Conservation (phyloP, 2,329 filamentous ascomycete species). For the Colletotrichum brevisporum region DNA sequence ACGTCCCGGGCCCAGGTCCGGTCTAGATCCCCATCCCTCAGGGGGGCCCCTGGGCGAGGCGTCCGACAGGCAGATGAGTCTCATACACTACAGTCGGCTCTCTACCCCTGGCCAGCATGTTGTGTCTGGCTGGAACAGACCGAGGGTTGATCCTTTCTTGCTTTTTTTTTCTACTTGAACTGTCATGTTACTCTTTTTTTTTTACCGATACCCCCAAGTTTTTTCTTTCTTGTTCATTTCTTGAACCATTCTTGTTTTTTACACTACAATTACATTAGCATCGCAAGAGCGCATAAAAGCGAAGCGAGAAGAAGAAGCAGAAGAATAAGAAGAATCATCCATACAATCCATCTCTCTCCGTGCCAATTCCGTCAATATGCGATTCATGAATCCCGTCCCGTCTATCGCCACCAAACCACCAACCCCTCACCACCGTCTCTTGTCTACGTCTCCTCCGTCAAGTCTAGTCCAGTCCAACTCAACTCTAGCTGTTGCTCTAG, state of each 20-base stretch:
- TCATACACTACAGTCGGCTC: background rate
- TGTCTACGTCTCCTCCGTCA: background rate
- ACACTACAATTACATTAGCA: background rate
- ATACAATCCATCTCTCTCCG: too few species aligned
- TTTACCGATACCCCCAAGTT: slow-evolving; percentile 12
- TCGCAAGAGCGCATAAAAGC: background rate
- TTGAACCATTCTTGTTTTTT: background rate
- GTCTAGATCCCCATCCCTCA: too few species aligned
- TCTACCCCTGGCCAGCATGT: background rate
- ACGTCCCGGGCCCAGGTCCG: too few species aligned
- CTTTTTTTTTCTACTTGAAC: slow-evolving; percentile 9
- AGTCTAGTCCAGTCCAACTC: background rate
- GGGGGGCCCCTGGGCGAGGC: too few species aligned
- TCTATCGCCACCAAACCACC: background rate
- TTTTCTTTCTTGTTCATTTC: background rate
- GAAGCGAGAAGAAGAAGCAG: background rate
- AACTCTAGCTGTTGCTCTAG: too few species aligned
- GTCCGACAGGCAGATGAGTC: too few species aligned
- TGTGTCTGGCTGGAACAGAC: slow-evolving; percentile 28
- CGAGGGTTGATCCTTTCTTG: slow-evolving; percentile 35
- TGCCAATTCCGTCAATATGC: too few species aligned
- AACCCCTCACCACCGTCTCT: background rate
- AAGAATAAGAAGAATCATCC: background rate
- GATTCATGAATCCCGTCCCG: too few species aligned
- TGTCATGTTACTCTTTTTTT: slow-evolving; percentile 20